These are phyloP conservation scores for Dactylonectria estremocensis DNA, from an alignment of 2,329 filamentous ascomycete species.

Conservation along the genomic window DNA sequence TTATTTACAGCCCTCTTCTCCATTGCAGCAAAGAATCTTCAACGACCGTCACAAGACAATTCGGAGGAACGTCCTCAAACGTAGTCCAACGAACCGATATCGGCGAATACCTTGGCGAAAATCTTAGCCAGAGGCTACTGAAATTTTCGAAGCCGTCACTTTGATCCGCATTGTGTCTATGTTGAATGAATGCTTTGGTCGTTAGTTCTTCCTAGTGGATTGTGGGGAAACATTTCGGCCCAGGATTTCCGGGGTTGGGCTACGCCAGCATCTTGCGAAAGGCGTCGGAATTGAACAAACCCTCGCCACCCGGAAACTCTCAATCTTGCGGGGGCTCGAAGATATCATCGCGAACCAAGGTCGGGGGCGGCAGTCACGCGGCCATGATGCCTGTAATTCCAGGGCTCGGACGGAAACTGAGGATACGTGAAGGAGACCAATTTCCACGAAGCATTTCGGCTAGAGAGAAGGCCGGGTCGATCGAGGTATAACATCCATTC, in stretches of 20 bases:
- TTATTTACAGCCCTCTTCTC: too few species aligned
- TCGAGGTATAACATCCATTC: conserved; percentile 17
- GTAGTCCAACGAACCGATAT: neutral
- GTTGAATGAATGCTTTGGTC: neutral
- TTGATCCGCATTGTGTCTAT: neutral
- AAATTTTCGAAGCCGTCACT: neutral
- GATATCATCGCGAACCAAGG: neutral
- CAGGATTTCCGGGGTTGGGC: conserved; percentile 14
- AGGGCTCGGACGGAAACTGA: conserved; percentile 13
- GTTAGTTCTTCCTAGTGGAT: conserved; percentile 4
- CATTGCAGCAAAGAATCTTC: neutral
- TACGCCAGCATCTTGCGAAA: neutral
- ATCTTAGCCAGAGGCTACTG: neutral
- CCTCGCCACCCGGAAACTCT: conserved; percentile 16
- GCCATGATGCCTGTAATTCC: conserved; percentile 7
- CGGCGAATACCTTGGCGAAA: neutral
- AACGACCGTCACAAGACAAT: neutral
- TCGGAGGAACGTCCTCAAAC: too few species aligned
- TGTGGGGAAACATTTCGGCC: conserved; percentile 17
- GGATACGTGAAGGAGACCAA: conserved; percentile 8
- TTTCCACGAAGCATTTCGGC: conserved; percentile 8
- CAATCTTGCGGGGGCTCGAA: neutral
- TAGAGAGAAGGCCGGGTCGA: neutral
- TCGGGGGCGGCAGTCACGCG: neutral
- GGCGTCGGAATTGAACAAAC: conserved; percentile 4